phyloP scores from a whole-genome alignment of 495 filamentous ascomycete genomes.

The Penicillium angulare region DNA sequence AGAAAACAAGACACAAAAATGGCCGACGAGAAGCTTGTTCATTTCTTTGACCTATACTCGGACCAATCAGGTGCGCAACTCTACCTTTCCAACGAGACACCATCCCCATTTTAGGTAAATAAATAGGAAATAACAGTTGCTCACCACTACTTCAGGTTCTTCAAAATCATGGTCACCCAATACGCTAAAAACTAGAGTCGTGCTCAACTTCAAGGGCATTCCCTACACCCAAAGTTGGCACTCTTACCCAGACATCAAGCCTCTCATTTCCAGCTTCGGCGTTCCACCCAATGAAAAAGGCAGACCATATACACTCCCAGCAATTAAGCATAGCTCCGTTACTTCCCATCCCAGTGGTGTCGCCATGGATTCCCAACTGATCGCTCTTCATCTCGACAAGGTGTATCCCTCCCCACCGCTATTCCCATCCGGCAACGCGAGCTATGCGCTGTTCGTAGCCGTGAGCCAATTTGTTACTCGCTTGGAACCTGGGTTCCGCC shows the following conservation, averaged over 20 bases:
- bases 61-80: conserved; percentile 25
- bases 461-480: conserved; percentile 3
- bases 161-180: conserved; percentile 37
- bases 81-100: too few relatives aligned
- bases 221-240: conserved; percentile 36
- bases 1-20: too few relatives aligned
- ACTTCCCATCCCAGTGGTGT: conserved; percentile 18
- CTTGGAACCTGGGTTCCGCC: not conserved
- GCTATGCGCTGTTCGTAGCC: conserved; percentile 17
- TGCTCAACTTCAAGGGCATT: conserved; percentile 37
- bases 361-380: conserved; percentile 34
- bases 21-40: conserved; percentile 17
- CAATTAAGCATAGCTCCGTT: conserved; percentile 28
- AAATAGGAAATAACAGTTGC: too few relatives aligned
- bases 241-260: conserved; percentile 37
- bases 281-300: conserved; percentile 19
- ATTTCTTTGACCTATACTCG: conserved; percentile 36
- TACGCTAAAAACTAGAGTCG: conserved; percentile 30
- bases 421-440: conserved; percentile 28
- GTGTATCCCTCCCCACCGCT: conserved; percentile 27
- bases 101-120: not conserved
- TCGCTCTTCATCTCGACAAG: conserved; percentile 34
- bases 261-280: conserved; percentile 17
- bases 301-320: conserved; percentile 32
- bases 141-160: too few relatives aligned